Evolutionary conservation across 805 yeast genomes (phyloP), one percentile per base, ranked within the genome.

Genomic region (Zygoascus tannicola): DNA sequence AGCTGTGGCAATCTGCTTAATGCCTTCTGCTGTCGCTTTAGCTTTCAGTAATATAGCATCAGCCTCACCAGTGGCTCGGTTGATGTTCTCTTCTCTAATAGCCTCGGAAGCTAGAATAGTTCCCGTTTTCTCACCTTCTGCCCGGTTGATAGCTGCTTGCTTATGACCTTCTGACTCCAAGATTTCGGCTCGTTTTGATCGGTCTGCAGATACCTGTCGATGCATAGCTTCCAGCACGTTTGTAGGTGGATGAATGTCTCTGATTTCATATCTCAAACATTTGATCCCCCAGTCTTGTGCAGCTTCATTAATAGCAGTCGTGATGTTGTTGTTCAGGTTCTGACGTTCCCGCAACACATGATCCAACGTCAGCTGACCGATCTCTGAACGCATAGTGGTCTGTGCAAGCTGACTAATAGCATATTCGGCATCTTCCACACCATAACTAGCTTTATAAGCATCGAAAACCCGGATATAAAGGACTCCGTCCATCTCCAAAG

Each of bases 221-320:
- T 85, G 94, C 95, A 85, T 85, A 22, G 94, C 92, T 55, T 81
- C 88, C 54, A 85, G 74, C 8, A 85, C 94, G 53, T 83, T 82
- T 32, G 73, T 72, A 2, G 95, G 95, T 1, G 94, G 95, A 59
- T 85, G 87, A 47, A 85, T 85, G 58, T 85, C 95, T 57, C 87
- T 75, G 64, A 85, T 84, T 62, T 85, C 95, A 62, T 85, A 84
- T 57, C 95, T 74, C 49, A 85, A 68, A 58, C 94, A 85, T 56
- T 75, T 73, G 45, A 85, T 80, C 44, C 95, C 95, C 95, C 95
- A 85, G 42, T 76, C 86, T 44, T 68, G 66, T 10, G 94, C 85
- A 14, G 94, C 94, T 56, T 83, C 92, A 59, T 85, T 85, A 57
- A 85, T 76, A 3, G 81, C 84, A n/a, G 69, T 57, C 44, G 87